Evolutionary conservation across 495 filamentous ascomycete genomes (phyloP).

Genomic region (Aspergillus incahuasiensis): DNA sequence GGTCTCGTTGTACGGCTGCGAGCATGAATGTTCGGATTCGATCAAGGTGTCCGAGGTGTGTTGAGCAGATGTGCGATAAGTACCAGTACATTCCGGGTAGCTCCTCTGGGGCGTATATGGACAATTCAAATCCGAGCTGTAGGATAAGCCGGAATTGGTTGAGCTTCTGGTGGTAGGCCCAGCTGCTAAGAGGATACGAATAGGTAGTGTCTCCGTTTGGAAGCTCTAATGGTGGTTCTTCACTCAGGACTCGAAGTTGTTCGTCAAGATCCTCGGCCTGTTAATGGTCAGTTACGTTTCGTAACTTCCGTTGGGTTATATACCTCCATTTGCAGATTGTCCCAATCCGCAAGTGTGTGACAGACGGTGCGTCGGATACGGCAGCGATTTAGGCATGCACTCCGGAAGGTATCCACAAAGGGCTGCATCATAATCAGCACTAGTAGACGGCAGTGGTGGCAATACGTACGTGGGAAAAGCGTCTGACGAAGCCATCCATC

Average conservation of each 20-base stretch:
- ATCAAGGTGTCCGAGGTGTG: constrained; percentile 55
- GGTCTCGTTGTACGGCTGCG: constrained; percentile 30
- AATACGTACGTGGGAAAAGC: constrained; percentile 56
- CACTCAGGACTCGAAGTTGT: constrained; percentile 58
- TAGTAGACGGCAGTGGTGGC: not conserved
- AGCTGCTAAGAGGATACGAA: constrained; percentile 74
- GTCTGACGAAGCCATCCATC: constrained; percentile 77
- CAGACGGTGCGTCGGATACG: constrained; percentile 78
- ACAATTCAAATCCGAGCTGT: constrained; percentile 93
- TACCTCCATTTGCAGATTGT: constrained; percentile 75
- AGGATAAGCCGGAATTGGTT: constrained; percentile 81
- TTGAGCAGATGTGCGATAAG: constrained; percentile 44
- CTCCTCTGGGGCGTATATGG: constrained; percentile 84
- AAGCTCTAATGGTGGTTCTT: constrained; percentile 53
- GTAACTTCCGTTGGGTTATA: not conserved
- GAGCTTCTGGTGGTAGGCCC: constrained; percentile 86
- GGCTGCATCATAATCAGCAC: constrained; percentile 28
- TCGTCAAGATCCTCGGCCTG: constrained; percentile 72
- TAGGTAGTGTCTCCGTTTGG: constrained; percentile 46
- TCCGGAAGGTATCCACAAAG: constrained; percentile 76
- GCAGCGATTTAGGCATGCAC: constrained; percentile 84
- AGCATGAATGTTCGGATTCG: constrained; percentile 62
- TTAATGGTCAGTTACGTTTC: not conserved
- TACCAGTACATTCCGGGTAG: constrained; percentile 89
- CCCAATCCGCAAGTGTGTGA: constrained; percentile 78